Percentiles rank a stretch among this genome's conserved stretches.
Evolutionary conservation across 352 stramenopile genomes (phyloP).

Genomic region (Saprolegnia parasitica): DNA sequence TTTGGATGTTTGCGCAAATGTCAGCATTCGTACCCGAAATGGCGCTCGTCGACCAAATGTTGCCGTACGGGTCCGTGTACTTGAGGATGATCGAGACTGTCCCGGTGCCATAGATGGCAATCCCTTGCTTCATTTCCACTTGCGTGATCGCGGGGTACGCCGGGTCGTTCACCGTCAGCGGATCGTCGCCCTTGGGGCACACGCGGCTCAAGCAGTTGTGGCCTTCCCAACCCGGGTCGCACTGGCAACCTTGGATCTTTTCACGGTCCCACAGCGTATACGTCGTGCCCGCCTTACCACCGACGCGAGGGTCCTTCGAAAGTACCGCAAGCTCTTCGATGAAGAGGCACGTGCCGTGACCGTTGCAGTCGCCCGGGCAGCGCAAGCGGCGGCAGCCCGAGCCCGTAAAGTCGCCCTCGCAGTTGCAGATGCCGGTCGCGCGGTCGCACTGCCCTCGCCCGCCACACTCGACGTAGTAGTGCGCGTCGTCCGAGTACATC

Average conservation of each 20-base stretch:
- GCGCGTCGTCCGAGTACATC: conserved; percentile 49
- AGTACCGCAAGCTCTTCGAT: conserved; percentile 50
- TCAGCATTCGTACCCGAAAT: conserved; percentile 26
- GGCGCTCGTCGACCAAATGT: conserved; percentile 48
- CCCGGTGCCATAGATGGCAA: conserved; percentile 23
- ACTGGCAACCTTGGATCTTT: conserved; percentile 67
- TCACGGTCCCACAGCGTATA: conserved; percentile 73
- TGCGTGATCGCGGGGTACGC: conserved; percentile 30
- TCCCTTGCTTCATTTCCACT: conserved; percentile 51
- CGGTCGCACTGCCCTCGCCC: conserved; percentile 82
- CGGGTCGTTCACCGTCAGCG: conserved; percentile 41
- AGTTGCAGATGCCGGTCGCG: conserved; percentile 58
- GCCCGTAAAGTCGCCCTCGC: conserved; percentile 56
- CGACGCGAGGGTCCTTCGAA: conserved; percentile 43
- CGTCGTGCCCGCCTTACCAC: conserved; percentile 28
- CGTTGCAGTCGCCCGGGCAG: conserved; percentile 44
- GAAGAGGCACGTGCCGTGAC: conserved; percentile 48
- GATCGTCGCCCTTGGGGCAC: conserved; percentile 87
- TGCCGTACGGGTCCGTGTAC: conserved; percentile 72
- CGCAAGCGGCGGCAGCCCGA: conserved; percentile 50
- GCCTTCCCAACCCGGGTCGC: conserved; percentile 58
- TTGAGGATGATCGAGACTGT: conserved; percentile 34
- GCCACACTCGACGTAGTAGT: conserved; percentile 79
- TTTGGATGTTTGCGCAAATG: conserved; percentile 40
- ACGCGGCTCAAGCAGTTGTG: conserved; percentile 75